Percentiles rank a stretch among this genome's conserved stretches.
These are phyloP conservation scores for Inonotus obliquus DNA, from an alignment of 1,284 basidiomycete genomes.

Conservation along the genomic window DNA sequence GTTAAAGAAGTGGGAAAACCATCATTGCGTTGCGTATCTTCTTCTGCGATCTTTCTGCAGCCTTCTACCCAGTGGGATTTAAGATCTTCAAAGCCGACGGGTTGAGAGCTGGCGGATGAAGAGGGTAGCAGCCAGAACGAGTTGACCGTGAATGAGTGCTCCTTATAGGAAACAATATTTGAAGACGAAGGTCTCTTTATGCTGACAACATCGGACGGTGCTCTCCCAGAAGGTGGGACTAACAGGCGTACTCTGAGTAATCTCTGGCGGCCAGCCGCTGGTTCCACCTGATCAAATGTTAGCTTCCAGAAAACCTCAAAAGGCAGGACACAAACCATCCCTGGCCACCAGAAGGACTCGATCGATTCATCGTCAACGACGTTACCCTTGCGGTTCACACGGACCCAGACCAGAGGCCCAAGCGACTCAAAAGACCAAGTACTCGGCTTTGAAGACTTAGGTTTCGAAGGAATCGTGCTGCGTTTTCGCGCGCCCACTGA, in stretches of 20 bases:
- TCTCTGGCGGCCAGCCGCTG: neutral
- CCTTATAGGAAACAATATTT: conserved; percentile 6
- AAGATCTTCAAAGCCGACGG: neutral
- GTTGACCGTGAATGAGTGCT: neutral
- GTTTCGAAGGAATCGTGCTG: neutral
- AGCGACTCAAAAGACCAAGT: conserved; percentile 18
- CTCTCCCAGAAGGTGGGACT: conserved; percentile 1
- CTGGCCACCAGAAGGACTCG: conserved; percentile 36
- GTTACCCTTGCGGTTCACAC: conserved; percentile 22
- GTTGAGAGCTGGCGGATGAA: neutral
- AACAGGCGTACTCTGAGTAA: neutral
- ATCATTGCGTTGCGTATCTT: conserved; percentile 9
- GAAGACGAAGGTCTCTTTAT: conserved; percentile 4
- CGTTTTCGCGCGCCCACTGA: conserved; percentile 22
- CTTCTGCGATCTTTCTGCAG: conserved; percentile 5
- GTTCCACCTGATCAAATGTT: neutral
- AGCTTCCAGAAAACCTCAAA: neutral
- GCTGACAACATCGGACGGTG: neutral
- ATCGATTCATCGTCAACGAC: conserved; percentile 10
- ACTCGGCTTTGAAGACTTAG: conserved; percentile 1
- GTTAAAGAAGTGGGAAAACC: conserved; percentile 11
- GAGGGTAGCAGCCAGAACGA: conserved; percentile 1
- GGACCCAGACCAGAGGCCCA: conserved; percentile 33
- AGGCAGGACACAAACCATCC: conserved; percentile 26
- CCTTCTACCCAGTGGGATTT: conserved; percentile 10